phyloP scores from a whole-genome alignment of 371 early-diverging fungal species.

The Zychaea mexicana region DNA sequence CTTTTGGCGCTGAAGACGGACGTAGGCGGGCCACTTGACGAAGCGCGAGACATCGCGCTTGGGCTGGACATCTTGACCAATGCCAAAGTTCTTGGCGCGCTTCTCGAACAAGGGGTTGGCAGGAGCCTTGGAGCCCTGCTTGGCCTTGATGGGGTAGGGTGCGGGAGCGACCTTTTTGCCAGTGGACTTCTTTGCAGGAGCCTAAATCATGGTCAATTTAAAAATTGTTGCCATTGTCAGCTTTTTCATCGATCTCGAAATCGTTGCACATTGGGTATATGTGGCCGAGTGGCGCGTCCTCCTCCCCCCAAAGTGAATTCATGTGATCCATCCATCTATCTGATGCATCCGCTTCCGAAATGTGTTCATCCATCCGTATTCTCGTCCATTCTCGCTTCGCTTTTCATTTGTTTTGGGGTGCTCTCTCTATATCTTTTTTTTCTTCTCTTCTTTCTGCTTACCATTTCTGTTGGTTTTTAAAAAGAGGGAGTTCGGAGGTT shows the following conservation, averaged over 20 bases:
- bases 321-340: background rate
- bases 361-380: conserved; percentile 5
- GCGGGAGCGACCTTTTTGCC: conserved; percentile 94
- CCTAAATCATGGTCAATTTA: conserved; percentile 11
- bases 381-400: conserved; percentile 16
- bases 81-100: conserved; percentile 90
- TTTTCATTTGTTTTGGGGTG: background rate
- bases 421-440: background rate
- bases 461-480: background rate
- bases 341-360: background rate
- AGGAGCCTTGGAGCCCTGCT: conserved; percentile 70
- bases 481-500: background rate
- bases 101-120: conserved; percentile 93
- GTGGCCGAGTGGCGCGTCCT: too few relatives aligned
- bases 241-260: too few relatives aligned
- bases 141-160: conserved; percentile 78
- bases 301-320: background rate
- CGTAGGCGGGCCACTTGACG: conserved; percentile 98
- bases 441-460: too few relatives aligned
- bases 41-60: conserved; percentile 94
- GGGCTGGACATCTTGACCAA: conserved; percentile 94
- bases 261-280: too few relatives aligned
- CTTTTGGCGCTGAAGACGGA: conserved; percentile 97
- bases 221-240: background rate
- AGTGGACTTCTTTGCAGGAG: conserved; percentile 60